Evolutionary conservation across 345 rosid species (phyloP).

Genomic region (Limnanthes douglasii): DNA sequence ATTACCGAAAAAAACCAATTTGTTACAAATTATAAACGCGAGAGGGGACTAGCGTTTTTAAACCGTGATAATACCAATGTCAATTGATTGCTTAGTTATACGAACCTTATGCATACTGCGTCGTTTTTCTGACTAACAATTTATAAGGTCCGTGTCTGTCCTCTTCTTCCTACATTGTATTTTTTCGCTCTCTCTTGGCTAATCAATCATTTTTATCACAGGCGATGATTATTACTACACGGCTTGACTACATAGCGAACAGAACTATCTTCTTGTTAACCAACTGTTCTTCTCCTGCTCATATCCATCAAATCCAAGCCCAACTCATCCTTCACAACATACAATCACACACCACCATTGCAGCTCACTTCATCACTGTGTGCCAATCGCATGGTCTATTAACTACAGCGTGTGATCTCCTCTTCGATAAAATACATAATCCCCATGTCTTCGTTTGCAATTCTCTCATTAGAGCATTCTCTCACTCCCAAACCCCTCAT

Average conservation of each 20-base stretch:
- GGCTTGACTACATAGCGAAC: slow-evolving; percentile 3
- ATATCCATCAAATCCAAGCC: slow-evolving; percentile 28
- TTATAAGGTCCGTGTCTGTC: too few relatives aligned
- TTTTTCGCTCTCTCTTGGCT: too few relatives aligned
- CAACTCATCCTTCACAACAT: slow-evolving; percentile 27
- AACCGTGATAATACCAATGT: too few relatives aligned
- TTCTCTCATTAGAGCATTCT: slow-evolving; percentile 29
- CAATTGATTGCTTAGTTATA: too few relatives aligned
- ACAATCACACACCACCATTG: slow-evolving; percentile 16
- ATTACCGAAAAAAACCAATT: too few relatives aligned
- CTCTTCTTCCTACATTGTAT: too few relatives aligned
- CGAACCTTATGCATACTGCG: too few relatives aligned
- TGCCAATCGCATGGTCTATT: slow-evolving; percentile 19
- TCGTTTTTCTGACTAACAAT: too few relatives aligned
- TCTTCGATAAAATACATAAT: slow-evolving; percentile 13
- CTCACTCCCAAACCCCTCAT: slow-evolving; percentile 21
- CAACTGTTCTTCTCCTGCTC: slow-evolving; percentile 12
- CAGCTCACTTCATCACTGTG: slow-evolving; percentile 21
- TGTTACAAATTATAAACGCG: too few relatives aligned
- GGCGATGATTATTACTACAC: too few relatives aligned
- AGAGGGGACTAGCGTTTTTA: too few relatives aligned
- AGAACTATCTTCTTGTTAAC: slow-evolving; percentile 18
- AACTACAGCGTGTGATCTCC: slow-evolving; percentile 10
- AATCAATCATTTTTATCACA: too few relatives aligned
- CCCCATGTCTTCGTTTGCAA: slow-evolving; percentile 42